Evolutionary conservation across 192 early-diverging fungal species (phyloP).

Genomic region (Coemansia sp.): DNA sequence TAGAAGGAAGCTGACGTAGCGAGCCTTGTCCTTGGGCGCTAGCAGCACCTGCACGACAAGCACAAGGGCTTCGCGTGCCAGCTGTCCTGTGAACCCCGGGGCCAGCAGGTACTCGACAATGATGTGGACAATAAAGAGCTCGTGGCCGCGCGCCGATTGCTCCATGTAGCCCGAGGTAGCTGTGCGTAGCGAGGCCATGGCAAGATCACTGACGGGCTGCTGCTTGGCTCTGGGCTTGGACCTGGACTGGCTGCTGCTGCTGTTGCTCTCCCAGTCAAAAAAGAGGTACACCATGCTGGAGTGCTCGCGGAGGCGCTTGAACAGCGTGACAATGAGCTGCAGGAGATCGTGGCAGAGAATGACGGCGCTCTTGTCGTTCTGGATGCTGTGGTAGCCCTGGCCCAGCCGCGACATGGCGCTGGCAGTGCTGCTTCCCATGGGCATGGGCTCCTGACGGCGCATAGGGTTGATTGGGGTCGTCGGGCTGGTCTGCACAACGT

Average conservation of each 20-base stretch:
- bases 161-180: slow-evolving; percentile 6
- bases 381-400: slow-evolving; percentile 22
- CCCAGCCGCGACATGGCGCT: slow-evolving; percentile 14
- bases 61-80: slow-evolving; percentile 46
- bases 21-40: slow-evolving; percentile 23
- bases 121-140: slow-evolving; percentile 38
- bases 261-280: slow-evolving; percentile 33
- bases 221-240: background rate
- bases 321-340: slow-evolving; percentile 29
- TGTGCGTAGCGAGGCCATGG: slow-evolving; percentile 19
- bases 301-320: slow-evolving; percentile 38
- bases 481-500: slow-evolving; percentile 27
- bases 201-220: slow-evolving; percentile 6
- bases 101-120: slow-evolving; percentile 45
- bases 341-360: slow-evolving; percentile 34
- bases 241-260: background rate
- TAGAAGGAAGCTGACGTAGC: slow-evolving; percentile 26
- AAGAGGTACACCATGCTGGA: slow-evolving; percentile 35
- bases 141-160: slow-evolving; percentile 32
- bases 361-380: slow-evolving; percentile 15
- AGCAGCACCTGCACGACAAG: slow-evolving; percentile 37
- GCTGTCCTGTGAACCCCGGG: slow-evolving; percentile 31
- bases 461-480: slow-evolving; percentile 16
- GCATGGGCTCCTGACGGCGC: slow-evolving; percentile 13
- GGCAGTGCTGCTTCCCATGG: background rate